Evolutionary conservation across 306 rosid genomes (phyloP), one percentile per base, ranked within the genome.

Genomic region (Corylus americana): DNA sequence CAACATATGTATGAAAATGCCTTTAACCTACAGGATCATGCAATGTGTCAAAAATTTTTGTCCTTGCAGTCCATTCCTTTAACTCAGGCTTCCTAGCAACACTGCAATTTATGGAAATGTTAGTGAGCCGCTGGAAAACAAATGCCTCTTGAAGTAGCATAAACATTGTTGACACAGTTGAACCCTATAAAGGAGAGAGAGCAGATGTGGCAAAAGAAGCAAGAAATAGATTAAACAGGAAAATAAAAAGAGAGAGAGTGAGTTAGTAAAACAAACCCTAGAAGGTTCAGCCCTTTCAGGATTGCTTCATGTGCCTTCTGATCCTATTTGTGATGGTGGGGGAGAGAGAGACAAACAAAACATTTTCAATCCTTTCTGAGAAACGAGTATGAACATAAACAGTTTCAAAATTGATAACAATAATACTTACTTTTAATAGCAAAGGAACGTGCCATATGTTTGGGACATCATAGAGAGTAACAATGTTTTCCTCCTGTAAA

Each of bases 361-460:
- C 67, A 49, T 68, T 70, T 77, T 55, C 72, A 77, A 53, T 62
- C 67, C 70, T 18, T 42, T 31, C 57, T 31, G 8, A 64, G 55
- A 18, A 51, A 54, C 42, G 79, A 79, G 62, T 42, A 82, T 45
- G 48, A 35, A 37, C 78, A 72, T 12, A 31, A 59, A 22, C 1
- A 74, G 69, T 7, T 71, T 74, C 44, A 55, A 42, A 61, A 31
- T 70, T 6, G 51, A 80, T 58, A 11, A 37, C 2, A 73, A 22
- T 22, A 22, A 62, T 51, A 82, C 94, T 82, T 83, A 96, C 99
- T 85, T 83, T 89, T 86, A 96, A 77, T 50, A 96, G 94, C 83
- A 96, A 67, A 76, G 99, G 99, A 83, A 96, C 83, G 80, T 90
- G 97, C 99, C 99, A 96, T 62, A 96, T 96, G 83, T 96, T 96